Evolutionary conservation across 805 yeast species (phyloP).

Genomic region (Suhomyces canberraensis): DNA sequence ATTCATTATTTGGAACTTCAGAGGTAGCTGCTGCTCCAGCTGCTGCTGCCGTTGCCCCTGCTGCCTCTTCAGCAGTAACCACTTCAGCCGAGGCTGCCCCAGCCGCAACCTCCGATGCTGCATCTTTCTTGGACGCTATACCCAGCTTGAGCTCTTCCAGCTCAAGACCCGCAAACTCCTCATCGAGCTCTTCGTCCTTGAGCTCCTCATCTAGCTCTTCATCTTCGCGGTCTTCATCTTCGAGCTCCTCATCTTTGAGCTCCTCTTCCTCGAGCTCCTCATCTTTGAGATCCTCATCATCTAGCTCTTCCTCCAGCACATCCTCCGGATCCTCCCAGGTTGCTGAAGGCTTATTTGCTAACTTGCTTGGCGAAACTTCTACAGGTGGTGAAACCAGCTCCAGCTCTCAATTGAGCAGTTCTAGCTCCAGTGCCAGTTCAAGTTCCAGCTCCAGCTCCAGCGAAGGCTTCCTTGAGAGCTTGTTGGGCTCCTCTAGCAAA

Average conservation of each 20-base stretch:
- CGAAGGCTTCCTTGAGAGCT: conserved; percentile 1
- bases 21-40: conserved; percentile 9
- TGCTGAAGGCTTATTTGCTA: not conserved
- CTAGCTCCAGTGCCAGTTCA: conserved; percentile 1
- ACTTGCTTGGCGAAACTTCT: not conserved
- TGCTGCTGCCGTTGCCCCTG: conserved; percentile 7
- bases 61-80: conserved; percentile 7
- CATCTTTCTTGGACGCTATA: not conserved
- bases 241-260: not conserved
- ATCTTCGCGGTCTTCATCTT: not conserved
- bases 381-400: conserved; percentile 3
- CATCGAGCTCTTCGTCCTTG: not conserved
- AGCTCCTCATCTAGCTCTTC: conserved; percentile 4
- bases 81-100: conserved; percentile 7
- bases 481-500: conserved; percentile 4
- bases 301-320: conserved; percentile 7
- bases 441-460: conserved; percentile 2
- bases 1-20: conserved; percentile 9
- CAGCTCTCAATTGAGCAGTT: conserved; percentile 8
- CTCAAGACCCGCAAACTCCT: conserved; percentile 1
- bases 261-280: conserved; percentile 1
- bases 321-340: not conserved
- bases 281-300: conserved; percentile 1
- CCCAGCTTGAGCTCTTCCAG: conserved; percentile 5
- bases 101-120: not conserved